Conservation (phyloP, 768 basidiomycete species). For the Suillus weaverae region DNA sequence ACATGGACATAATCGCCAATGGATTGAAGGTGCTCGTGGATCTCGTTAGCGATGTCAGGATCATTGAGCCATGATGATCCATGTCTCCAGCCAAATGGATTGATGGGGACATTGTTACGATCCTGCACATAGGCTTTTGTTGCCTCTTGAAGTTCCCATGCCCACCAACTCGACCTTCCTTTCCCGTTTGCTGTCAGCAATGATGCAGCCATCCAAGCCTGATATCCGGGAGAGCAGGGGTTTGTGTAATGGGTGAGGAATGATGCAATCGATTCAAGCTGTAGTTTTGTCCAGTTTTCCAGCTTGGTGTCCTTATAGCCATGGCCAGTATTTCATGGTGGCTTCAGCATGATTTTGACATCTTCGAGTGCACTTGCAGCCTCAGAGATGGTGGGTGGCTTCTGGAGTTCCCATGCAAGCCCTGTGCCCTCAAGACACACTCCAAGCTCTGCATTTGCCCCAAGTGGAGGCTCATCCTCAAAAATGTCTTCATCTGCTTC, state of each 20-base stretch:
- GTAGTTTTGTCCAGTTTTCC: not conserved
- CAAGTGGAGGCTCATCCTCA: too few species aligned
- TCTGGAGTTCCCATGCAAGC: constrained; percentile 14
- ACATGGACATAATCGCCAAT: constrained; percentile 25
- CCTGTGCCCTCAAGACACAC: too few species aligned
- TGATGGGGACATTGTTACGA: not conserved
- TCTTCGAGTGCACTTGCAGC: not conserved
- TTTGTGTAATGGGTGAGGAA: constrained; percentile 4
- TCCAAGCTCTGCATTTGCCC: too few species aligned
- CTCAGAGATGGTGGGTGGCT: not conserved
- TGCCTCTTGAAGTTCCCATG: not conserved
- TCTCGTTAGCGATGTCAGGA: constrained; percentile 2
- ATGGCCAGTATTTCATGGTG: not conserved
- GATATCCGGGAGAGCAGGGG: not conserved
- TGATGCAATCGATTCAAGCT: not conserved
- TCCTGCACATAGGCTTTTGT: not conserved
- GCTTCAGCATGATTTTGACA: not conserved
- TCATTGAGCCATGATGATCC: not conserved
- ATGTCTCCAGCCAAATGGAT: not conserved
- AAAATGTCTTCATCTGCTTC: too few species aligned
- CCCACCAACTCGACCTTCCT: constrained; percentile 2
- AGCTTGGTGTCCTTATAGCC: not conserved
- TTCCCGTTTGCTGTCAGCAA: not conserved
- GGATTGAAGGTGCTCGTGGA: constrained; percentile 8
- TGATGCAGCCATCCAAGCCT: constrained; percentile 3